These are phyloP conservation scores for Bothriochloa decipiens DNA, from an alignment of 176 grass and related monocot genomes.

Conservation along the genomic window DNA sequence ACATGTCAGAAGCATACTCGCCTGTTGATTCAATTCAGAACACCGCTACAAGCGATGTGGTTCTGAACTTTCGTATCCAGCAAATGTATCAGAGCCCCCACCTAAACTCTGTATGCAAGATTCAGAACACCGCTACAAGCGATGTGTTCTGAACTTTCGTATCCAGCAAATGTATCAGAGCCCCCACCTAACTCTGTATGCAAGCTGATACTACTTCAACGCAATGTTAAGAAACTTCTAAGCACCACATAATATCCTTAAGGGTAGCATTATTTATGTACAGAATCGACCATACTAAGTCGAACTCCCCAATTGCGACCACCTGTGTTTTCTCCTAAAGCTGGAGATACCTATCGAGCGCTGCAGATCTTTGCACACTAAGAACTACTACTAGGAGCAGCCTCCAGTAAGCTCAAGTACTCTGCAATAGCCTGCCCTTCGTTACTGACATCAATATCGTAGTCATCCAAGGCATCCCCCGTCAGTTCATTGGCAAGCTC, in stretches of 20 bases:
- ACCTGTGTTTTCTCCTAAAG: background rate
- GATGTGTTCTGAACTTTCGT: no score
- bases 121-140: no score
- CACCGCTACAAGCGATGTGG: background rate
- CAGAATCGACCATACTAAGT: slow-evolving; percentile 29
- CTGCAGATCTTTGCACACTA: slow-evolving; percentile 10
- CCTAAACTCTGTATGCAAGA: background rate
- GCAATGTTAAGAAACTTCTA: background rate
- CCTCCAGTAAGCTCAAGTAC: slow-evolving; percentile 71
- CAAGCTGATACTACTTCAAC: background rate
- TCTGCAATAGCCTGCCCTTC: slow-evolving; percentile 86
- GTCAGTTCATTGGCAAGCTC: slow-evolving; percentile 75
- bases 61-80: background rate
- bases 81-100: background rate
- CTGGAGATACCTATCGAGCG: background rate
- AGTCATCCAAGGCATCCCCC: slow-evolving; percentile 80
- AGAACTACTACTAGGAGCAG: slow-evolving; percentile 43
- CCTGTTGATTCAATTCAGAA: background rate
- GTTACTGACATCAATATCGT: slow-evolving; percentile 73
- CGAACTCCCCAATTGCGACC: slow-evolving; percentile 17
- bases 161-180: background rate
- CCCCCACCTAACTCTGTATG: background rate
- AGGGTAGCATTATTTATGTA: slow-evolving; percentile 34
- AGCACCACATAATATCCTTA: background rate
- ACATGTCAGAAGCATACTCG: background rate